Evolutionary conservation across 2,329 filamentous ascomycete species (phyloP).

Genomic region (Neofusicoccum sp.): DNA sequence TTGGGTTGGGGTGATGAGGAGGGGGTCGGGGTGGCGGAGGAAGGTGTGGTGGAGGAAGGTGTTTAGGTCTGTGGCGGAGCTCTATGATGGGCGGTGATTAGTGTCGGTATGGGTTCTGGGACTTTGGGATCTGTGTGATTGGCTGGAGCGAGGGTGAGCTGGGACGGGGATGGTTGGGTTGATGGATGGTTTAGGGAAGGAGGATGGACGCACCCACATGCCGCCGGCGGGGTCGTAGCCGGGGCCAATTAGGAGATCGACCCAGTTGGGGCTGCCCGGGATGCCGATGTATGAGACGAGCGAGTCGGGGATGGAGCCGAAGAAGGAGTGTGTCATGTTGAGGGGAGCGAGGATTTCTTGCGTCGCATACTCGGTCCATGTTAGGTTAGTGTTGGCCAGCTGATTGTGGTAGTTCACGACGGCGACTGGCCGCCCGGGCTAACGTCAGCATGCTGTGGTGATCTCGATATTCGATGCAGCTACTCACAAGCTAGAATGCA

Average conservation of each 20-base stretch:
- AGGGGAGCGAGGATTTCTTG: constrained; percentile 29
- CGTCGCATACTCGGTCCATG: constrained; percentile 30
- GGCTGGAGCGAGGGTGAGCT: not conserved
- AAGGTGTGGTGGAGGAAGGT: constrained; percentile 32
- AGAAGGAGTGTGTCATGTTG: constrained; percentile 34
- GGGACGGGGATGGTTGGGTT: not conserved
- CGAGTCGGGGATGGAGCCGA: constrained; percentile 28
- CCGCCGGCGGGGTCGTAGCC: constrained; percentile 37
- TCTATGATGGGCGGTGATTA: constrained; percentile 2
- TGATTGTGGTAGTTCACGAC: constrained; percentile 32
- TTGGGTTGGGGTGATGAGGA: constrained; percentile 31
- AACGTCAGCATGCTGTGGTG: constrained; percentile 19
- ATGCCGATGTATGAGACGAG: constrained; percentile 28
- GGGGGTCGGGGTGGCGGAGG: constrained; percentile 27
- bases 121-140: not conserved
- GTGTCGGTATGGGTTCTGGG: not conserved
- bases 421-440: constrained; percentile 20
- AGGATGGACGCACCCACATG: constrained; percentile 27
- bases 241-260: constrained; percentile 30
- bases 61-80: constrained; percentile 34
- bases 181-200: not conserved
- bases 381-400: constrained; percentile 24
- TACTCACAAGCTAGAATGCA: constrained; percentile 30
- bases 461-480: not conserved
- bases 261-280: constrained; percentile 33